Base-by-base conservation (phyloP, 371 early-diverging fungal genomes). In the Mortierella sp. region DNA sequence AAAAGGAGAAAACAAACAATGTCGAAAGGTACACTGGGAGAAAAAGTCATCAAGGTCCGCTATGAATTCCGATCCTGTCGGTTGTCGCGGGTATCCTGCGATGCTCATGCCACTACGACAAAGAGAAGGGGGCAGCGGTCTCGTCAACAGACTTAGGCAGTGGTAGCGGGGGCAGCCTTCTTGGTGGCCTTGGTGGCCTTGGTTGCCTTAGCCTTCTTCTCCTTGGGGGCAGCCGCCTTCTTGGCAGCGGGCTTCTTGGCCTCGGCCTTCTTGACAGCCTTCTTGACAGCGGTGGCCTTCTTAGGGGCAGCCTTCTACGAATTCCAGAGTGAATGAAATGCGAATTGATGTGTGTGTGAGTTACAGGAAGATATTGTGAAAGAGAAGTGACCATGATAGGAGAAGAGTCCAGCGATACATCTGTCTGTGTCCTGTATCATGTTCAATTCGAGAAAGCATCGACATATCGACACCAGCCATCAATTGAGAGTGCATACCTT, bases 241-340 rank as follows among this genome's bases (percentile, higher is more conserved):
- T 79, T 82, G 37, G 88, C 85, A 43, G 82, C 79, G 34, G 89
- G 73, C 86, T 89, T 90, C 89, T 90, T 91, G 44, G 87, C 70
- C 50, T 88, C 73, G 58, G 85, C 71, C 83, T 69, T 76, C 81
- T 86, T 89, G 14, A 72, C 71, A 29, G 85, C 79, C 85, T 88
- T 88, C 88, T 90, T 90, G 77, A 90, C 85, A 68, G 86, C 76
- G 39, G 89, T 74, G 37, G 86, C 82, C 77, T 89, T 88, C 85
- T 89, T 87, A 34, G 79, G 76, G 22, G 88, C 76, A 14, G 68
- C 74, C 81, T 81, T 73, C 75, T 79, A 68, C 48, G 50, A 58
- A 19, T 4, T 11, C 11, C 29, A 31, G 24, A 29, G 19, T 31
- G 24, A 40, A 55, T 40, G 24, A 71, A 44, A 31, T 29, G 26